phyloP scores from a whole-genome alignment of 192 early-diverging fungal genomes.

The Backusella westeae region DNA sequence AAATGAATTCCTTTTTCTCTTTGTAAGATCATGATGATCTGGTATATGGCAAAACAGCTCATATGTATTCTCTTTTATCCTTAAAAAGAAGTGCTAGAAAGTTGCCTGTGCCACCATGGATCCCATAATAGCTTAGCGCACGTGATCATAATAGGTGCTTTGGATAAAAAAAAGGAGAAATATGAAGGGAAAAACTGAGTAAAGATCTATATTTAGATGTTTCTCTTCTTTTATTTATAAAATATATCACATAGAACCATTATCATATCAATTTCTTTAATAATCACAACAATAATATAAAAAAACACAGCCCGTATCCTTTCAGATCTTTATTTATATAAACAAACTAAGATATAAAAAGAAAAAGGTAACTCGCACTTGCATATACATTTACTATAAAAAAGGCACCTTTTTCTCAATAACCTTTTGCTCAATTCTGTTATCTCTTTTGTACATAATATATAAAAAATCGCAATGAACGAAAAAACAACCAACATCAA shows the following conservation, averaged over 20 bases:
- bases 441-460: neutral
- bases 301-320: neutral
- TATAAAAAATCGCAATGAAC: neutral
- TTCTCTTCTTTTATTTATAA: conserved; percentile 2
- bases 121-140: neutral
- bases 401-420: neutral
- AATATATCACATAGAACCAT: neutral
- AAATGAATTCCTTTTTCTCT: too few species aligned
- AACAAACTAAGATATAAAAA: conserved; percentile 4
- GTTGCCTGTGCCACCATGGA: neutral
- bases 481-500: neutral
- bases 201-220: neutral
- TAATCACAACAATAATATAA: too few species aligned
- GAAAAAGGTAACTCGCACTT: neutral
- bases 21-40: too few species aligned
- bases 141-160: neutral
- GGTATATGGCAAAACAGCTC: too few species aligned
- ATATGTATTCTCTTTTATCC: neutral
- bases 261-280: neutral
- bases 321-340: neutral
- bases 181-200: neutral
- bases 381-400: neutral
- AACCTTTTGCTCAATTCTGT: neutral
- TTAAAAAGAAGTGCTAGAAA: neutral
- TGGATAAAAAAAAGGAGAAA: neutral